Evolutionary conservation across 1,284 basidiomycete genomes (phyloP), one percentile per base, ranked within the genome.

Genomic region (Cerrena zonata): DNA sequence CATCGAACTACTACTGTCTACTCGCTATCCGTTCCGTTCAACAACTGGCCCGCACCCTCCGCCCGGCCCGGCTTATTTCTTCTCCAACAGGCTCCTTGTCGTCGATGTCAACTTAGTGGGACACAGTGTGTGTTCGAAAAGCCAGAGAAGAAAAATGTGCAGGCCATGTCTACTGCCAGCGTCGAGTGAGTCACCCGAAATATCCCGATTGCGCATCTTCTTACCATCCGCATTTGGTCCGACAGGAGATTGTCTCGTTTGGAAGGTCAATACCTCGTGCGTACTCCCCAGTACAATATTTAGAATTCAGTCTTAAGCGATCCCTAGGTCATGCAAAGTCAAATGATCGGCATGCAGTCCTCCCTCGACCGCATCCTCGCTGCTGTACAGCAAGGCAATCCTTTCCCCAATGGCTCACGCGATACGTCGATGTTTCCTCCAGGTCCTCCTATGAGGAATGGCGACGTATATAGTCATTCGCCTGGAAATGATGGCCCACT

Each of bases 111-210:
- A 60, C 75, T 89, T 46, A 90, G 86, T 63, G 89, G 89, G 11
- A 86, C 84, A 10, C 77, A 79, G 30, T 96, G 93, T 63, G 72
- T 96, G 43, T 96, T 94, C 67, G 94, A 94, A 69, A 95, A 94
- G 68, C 91, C 91, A 60, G 86, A 92, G 68, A 90, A 86, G 74
- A 91, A 90, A 72, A 77, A 74, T 62, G 71, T 71, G 1, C 82
- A 82, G 55, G 70, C 71, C 5, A 69, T 82, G 58, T 73, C 82
- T 48, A 76, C 72, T 41, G 78, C 82, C 43, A 85, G 86, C 61
- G 75, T 86, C 49, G 89, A 91, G 88, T 91, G 61, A 67, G 83
- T 74, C 34, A 55, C 44, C 43, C 39, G 40, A 45, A 18, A 34
- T 40, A 36, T 50, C 18, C 47, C 37, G 18, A 41, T 45, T n/a